Percentiles rank a stretch among this genome's conserved stretches.
phyloP scores from a whole-genome alignment of 352 stramenopile species.

The Phytophthora podocarpi region DNA sequence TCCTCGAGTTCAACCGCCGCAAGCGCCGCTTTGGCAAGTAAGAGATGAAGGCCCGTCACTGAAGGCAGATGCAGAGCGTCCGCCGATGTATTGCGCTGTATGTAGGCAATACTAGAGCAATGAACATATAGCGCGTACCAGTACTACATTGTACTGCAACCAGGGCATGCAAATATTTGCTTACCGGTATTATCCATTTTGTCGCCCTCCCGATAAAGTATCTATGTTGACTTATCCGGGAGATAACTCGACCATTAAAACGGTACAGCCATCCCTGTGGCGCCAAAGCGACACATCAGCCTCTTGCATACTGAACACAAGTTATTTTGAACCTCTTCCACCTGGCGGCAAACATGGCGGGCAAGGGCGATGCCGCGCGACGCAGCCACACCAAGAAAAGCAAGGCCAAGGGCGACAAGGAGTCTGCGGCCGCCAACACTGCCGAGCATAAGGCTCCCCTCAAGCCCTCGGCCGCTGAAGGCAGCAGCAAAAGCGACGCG shows the following conservation, averaged over 20 bases:
- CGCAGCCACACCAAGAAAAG: conserved; percentile 40
- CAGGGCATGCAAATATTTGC: background rate
- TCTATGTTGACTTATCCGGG: background rate
- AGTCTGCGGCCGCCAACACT: background rate
- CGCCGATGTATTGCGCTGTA: background rate
- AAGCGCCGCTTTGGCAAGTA: conserved; percentile 92
- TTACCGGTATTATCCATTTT: no score
- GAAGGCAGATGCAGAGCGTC: background rate
- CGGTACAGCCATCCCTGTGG: no score
- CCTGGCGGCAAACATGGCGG: conserved; percentile 18
- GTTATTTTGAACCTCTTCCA: conserved; percentile 12
- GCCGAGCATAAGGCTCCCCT: background rate
- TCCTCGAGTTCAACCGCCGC: conserved; percentile 87
- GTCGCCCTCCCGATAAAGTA: background rate
- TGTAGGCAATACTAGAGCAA: conserved; percentile 4
- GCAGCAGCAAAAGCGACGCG: conserved; percentile 7
- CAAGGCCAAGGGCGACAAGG: conserved; percentile 19
- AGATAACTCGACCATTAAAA: no score
- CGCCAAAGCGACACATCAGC: conserved; percentile 9
- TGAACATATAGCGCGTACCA: no score
- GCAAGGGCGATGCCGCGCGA: conserved; percentile 25
- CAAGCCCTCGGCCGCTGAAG: background rate
- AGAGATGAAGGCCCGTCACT: background rate
- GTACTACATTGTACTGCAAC: background rate
- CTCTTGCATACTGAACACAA: conserved; percentile 31